Percentiles rank a stretch among this genome's conserved stretches.
Conservation (phyloP, 208 protist species). For the Leishmania amazonensis region DNA sequence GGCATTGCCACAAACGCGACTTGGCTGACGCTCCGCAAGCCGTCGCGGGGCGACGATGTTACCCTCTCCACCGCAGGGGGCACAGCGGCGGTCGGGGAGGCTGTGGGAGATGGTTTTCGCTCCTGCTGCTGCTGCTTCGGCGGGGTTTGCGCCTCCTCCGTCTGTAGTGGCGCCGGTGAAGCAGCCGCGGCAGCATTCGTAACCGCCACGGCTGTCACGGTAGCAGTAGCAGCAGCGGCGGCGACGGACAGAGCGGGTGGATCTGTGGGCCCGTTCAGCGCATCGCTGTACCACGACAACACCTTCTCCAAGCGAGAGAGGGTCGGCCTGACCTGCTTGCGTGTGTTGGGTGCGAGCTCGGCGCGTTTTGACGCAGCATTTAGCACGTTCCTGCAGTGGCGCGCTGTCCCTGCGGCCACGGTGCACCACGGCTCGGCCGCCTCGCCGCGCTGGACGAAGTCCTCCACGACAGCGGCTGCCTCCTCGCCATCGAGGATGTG, state of each 20-base stretch:
- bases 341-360: slow-evolving; percentile 1
- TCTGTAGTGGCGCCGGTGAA: background rate
- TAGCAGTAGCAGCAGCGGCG: background rate
- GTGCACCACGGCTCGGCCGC: slow-evolving; percentile 29
- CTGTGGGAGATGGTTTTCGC: background rate
- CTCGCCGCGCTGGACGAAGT: slow-evolving; percentile 44
- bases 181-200: background rate
- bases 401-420: slow-evolving; percentile 24
- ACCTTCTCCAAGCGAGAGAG: slow-evolving; percentile 8
- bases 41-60: background rate
- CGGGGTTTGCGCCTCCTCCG: background rate
- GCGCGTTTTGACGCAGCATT: background rate
- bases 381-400: slow-evolving; percentile 22
- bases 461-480: slow-evolving; percentile 47
- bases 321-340: background rate
- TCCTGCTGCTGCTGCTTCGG: background rate
- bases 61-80: background rate
- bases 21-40: background rate
- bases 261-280: background rate
- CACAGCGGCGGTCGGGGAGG: background rate
- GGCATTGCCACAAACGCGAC: slow-evolving; percentile 82
- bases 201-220: background rate
- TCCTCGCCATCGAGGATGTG: slow-evolving; percentile 47
- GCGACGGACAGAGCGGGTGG: background rate
- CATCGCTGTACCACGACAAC: slow-evolving; percentile 13